These are phyloP conservation scores for Podospora fimiseda DNA, from an alignment of 495 filamentous ascomycete genomes.

Conservation along the genomic window DNA sequence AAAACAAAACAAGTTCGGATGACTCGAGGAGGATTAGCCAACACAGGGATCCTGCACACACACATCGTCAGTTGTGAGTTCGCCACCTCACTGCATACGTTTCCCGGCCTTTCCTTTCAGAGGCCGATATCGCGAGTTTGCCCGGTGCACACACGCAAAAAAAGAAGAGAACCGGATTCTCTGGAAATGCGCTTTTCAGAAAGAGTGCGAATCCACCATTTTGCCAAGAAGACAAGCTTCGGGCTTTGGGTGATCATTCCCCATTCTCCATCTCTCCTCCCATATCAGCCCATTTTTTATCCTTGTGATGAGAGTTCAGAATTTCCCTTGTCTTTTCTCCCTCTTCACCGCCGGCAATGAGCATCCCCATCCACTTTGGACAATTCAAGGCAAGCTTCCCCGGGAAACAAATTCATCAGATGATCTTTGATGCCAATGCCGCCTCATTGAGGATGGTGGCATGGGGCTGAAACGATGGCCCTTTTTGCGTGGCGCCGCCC, in stretches of 20 bases:
- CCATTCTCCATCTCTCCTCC: neutral
- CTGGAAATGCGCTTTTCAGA: neutral
- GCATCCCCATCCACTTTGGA: neutral
- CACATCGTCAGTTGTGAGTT: too few species aligned
- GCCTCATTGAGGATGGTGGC: conserved; percentile 3
- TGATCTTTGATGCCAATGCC: neutral
- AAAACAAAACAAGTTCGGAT: too few species aligned
- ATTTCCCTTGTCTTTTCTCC: too few species aligned
- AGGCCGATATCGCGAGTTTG: too few species aligned
- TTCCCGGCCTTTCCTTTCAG: too few species aligned
- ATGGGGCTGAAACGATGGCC: conserved; percentile 15
- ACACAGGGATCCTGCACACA: neutral
- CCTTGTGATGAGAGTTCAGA: too few species aligned
- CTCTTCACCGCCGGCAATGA: conserved; percentile 3
- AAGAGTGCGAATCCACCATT: neutral
- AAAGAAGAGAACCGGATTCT: neutral
- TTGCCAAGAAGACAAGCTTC: neutral
- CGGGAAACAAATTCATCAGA: conserved; percentile 5
- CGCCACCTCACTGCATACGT: too few species aligned
- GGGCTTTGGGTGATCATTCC: neutral
- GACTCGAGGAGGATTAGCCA: too few species aligned
- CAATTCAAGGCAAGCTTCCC: conserved; percentile 8
- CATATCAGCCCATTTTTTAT: neutral
- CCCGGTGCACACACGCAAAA: too few species aligned
- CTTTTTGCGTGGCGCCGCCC: conserved; percentile 17